Conservation (phyloP, 192 early-diverging fungal species). For the Linnemannia zychae region DNA sequence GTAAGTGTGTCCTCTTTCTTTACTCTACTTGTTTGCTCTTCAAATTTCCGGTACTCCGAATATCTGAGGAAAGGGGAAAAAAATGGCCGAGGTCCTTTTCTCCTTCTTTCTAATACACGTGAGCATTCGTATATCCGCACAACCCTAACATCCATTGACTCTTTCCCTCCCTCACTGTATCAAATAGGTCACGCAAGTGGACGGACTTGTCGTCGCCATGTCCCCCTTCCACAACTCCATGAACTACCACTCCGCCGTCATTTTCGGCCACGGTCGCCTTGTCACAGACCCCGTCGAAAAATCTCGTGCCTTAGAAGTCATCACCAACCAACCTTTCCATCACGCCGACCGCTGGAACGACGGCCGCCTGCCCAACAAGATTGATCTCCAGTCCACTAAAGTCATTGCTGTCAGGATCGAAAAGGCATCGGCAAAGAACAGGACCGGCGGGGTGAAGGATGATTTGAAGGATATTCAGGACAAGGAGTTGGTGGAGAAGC, state of each 20-base stretch:
- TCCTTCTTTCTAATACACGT: background rate
- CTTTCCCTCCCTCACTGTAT: background rate
- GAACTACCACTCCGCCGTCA: conserved; percentile 61
- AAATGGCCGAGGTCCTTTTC: background rate
- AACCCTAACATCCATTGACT: background rate
- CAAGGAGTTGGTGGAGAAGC: conserved; percentile 33
- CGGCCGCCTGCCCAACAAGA: conserved; percentile 43
- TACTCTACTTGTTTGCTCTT: background rate
- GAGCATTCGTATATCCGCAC: background rate
- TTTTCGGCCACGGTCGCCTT: conserved; percentile 60
- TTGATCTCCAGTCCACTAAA: conserved; percentile 47
- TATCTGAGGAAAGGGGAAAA: background rate
- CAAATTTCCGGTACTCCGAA: background rate
- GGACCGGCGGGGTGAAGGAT: conserved; percentile 28
- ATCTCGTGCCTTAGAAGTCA: conserved; percentile 49
- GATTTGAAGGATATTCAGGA: conserved; percentile 35
- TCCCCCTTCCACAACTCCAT: conserved; percentile 65
- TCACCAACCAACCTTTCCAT: conserved; percentile 64
- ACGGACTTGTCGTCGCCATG: conserved; percentile 62
- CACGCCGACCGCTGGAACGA: conserved; percentile 60
- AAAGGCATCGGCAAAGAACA: conserved; percentile 31
- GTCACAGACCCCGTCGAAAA: conserved; percentile 59
- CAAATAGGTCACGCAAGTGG: conserved; percentile 54
- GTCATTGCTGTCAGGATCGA: conserved; percentile 53
- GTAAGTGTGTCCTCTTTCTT: conserved; percentile 12